Evolutionary conservation across 2,329 filamentous ascomycete genomes (phyloP).

Genomic region (Purpureocillium lavendulum): DNA sequence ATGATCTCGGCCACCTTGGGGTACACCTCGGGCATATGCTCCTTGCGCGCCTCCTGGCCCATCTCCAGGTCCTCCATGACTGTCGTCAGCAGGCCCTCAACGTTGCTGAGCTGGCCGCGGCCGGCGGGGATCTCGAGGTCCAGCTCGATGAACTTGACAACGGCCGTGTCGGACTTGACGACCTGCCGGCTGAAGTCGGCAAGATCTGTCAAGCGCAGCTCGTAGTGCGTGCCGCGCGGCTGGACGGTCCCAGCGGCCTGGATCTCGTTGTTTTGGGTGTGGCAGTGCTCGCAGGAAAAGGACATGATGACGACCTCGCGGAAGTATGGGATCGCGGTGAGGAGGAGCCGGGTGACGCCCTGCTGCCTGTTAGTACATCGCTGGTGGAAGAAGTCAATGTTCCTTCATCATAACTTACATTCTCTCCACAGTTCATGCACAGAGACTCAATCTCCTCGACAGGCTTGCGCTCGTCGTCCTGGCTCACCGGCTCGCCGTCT

Average conservation of each 20-base stretch:
- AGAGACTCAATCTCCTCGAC: conserved; percentile 68
- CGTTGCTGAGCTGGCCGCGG: conserved; percentile 83
- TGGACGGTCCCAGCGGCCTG: conserved; percentile 90
- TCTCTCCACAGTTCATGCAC: conserved; percentile 79
- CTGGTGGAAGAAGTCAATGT: not conserved
- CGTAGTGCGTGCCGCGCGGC: conserved; percentile 76
- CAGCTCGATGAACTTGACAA: conserved; percentile 81
- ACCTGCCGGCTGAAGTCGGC: conserved; percentile 79
- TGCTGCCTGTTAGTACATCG: conserved; percentile 23
- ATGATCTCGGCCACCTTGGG: conserved; percentile 73
- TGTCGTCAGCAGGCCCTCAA: conserved; percentile 77
- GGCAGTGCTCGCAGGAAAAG: conserved; percentile 85
- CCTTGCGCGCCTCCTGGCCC: conserved; percentile 76
- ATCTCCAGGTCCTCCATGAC: conserved; percentile 73
- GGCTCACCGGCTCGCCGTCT: conserved; percentile 22
- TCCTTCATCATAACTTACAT: conserved; percentile 42
- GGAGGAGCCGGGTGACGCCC: conserved; percentile 78
- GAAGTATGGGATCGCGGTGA: conserved; percentile 94
- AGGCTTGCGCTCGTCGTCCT: conserved; percentile 40
- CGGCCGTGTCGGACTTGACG: conserved; percentile 82
- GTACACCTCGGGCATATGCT: conserved; percentile 68
- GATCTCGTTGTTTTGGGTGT: conserved; percentile 86
- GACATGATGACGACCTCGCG: conserved; percentile 97
- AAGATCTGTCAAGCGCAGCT: conserved; percentile 64
- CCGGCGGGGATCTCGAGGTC: conserved; percentile 90